Evolutionary conservation across 139 green algal genomes (phyloP).

Genomic region (Chlorella sp.): DNA sequence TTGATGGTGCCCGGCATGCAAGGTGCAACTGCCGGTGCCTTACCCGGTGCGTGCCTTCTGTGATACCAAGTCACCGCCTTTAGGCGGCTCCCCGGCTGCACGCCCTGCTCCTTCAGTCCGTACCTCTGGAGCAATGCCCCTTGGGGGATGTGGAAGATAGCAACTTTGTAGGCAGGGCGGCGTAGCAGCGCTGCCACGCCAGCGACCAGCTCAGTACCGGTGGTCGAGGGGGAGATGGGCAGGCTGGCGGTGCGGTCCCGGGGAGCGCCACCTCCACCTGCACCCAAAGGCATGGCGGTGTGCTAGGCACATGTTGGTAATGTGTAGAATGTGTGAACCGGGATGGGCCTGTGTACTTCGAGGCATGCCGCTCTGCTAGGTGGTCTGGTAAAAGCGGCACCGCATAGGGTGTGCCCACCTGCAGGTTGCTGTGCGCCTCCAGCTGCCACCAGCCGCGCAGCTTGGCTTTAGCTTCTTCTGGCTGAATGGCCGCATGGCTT

Average conservation of each 20-base stretch:
- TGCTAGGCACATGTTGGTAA: background rate
- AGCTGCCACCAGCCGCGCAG: background rate
- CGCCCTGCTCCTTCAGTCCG: too few species aligned
- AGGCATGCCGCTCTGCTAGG: background rate
- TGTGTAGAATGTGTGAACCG: too few species aligned
- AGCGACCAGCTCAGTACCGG: background rate
- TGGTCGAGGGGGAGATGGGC: background rate
- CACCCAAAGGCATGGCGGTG: background rate
- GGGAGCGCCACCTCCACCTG: background rate
- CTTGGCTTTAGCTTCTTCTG: too few species aligned
- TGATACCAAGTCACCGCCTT: too few species aligned
- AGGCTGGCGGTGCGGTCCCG: background rate
- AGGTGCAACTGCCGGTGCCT: too few species aligned
- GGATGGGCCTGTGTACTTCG: background rate
- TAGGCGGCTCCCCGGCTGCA: too few species aligned
- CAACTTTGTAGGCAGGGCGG: background rate
- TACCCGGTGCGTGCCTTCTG: too few species aligned
- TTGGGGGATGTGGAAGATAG: background rate
- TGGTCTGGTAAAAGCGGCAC: too few species aligned
- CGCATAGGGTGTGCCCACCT: background rate
- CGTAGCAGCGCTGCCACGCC: background rate
- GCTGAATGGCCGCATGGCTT: too few species aligned
- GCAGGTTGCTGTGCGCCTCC: background rate
- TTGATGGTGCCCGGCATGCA: too few species aligned
- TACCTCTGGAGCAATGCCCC: background rate